Base-by-base conservation (phyloP, 129 eudicot genomes). In the Glebionis coronaria region DNA sequence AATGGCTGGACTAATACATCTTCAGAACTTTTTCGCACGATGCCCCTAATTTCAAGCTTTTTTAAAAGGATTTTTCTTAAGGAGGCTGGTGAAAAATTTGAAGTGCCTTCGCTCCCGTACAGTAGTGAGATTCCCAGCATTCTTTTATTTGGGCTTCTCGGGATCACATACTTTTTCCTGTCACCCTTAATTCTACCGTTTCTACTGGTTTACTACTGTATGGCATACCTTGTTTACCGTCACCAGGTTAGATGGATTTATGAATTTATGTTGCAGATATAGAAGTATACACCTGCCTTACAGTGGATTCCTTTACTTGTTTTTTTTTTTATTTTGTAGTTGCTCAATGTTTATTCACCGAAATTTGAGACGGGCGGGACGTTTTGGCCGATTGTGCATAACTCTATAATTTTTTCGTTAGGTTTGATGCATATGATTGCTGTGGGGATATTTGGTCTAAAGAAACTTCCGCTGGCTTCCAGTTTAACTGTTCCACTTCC, bases 171-270 rank as follows among this genome's bases (percentile, higher is more conserved):
- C 80, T 88, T 86, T 65, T 86, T 82, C 78, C 87, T 84, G 16
- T 87, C 98, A 11, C 98, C 98, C 31, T 73, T 93, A 12, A 93
- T 93, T 57, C 77, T 93, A 74, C 95, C 97, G 0, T 93, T 93
- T 73, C 70, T 93, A 73, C 72, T 93, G 84, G 84, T 84, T 76
- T 93, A 88, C 85, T 93, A 73, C 73, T 86, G 95, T 79, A 66
- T 93, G 73, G 97, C 81, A 46, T 93, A 88, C 81, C 79, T 93
- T 67, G 56, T 84, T 61, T 86, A 64, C 78, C 89, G 91, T 44
- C 89, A 88, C 72, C 98, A 92, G 98, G 96, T 92, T 77, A 78
- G 93, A 72, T 44, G 47, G 35, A 45, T 67, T 75, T 56, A 18
- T 57, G 62, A 58, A 47, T 71, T 71, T 7, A 35, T 35, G 42